Evolutionary conservation across 352 stramenopile genomes (phyloP).

Genomic region (Pythium angustatum): DNA sequence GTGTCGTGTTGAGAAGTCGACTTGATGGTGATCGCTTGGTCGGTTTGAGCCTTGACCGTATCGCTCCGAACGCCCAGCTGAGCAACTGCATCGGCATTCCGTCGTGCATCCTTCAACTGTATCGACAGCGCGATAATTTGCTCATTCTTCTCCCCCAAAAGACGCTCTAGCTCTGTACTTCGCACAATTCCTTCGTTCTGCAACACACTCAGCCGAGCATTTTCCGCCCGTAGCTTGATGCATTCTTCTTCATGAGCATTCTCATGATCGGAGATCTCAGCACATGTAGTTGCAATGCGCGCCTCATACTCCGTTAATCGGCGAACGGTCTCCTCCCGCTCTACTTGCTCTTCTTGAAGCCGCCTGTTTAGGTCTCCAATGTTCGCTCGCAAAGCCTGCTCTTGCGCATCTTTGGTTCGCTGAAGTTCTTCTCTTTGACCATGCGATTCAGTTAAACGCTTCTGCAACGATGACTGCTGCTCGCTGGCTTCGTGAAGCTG

Average conservation of each 20-base stretch:
- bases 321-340: constrained; percentile 66
- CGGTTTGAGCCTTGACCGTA: too few species aligned
- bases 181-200: constrained; percentile 54
- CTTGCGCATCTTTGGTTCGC: neutral
- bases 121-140: constrained; percentile 50
- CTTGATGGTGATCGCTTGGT: too few species aligned
- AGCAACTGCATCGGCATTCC: constrained; percentile 12
- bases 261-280: constrained; percentile 74
- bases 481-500: neutral
- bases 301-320: constrained; percentile 75
- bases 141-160: constrained; percentile 76
- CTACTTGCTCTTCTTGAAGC: constrained; percentile 48
- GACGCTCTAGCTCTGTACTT: constrained; percentile 50
- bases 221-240: constrained; percentile 40
- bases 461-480: constrained; percentile 4
- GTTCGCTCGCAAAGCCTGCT: neutral
- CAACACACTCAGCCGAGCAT: constrained; percentile 34
- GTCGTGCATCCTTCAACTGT: constrained; percentile 26
- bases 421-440: neutral
- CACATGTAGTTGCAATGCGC: constrained; percentile 65
- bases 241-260: constrained; percentile 58
- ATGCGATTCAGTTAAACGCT: neutral
- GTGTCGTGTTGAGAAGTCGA: too few species aligned
- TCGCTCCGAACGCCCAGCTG: too few species aligned
- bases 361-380: constrained; percentile 31